A percentile compares a stretch with the other conserved stretches of the same genome.
These are phyloP conservation scores for Trebouxia gelatinosa DNA, from an alignment of 163 green algal species.

Conservation along the genomic window DNA sequence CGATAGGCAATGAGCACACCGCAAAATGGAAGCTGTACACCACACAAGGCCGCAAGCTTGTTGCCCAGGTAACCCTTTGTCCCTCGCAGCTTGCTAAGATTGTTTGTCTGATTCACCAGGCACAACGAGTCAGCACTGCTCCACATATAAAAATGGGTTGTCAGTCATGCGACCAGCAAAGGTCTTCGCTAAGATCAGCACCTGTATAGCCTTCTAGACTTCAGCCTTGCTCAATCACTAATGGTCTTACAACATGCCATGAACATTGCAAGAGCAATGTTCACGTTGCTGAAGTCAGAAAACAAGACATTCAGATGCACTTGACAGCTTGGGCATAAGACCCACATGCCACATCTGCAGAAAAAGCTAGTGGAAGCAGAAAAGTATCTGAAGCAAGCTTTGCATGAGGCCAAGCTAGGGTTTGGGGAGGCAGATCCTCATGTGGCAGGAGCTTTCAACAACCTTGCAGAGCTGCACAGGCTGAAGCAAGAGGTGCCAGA, in stretches of 20 bases:
- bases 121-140: not conserved
- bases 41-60: not conserved
- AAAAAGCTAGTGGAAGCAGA: constrained; percentile 10
- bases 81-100: not conserved
- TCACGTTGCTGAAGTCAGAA: not conserved
- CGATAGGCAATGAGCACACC: constrained; percentile 23
- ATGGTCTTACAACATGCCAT: not conserved
- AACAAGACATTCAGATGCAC: not conserved
- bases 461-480: constrained; percentile 12
- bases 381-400: not conserved
- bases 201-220: no score
- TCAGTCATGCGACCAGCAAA: not conserved
- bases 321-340: not conserved
- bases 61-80: not conserved
- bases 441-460: constrained; percentile 13
- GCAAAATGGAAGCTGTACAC: constrained; percentile 25
- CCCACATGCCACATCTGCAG: not conserved
- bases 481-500: not conserved
- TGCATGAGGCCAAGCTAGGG: not conserved
- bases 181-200: no score
- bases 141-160: not conserved
- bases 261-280: not conserved
- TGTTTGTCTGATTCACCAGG: not conserved
- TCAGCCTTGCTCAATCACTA: no score
- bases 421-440: constrained; percentile 24